Conservation (phyloP, 257 asterid species). For the Solanum appendiculatum region DNA sequence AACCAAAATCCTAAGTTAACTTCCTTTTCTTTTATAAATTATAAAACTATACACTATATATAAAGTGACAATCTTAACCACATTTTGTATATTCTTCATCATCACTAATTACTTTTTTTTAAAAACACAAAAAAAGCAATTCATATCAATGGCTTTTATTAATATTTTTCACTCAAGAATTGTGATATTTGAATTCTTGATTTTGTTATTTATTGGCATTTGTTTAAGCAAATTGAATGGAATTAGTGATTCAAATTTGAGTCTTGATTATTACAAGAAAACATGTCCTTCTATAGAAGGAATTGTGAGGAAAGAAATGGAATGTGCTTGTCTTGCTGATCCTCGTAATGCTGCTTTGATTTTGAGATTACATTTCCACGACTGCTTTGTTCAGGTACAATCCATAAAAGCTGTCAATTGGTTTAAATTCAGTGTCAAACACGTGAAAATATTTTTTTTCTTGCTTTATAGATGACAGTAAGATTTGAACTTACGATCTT, state of each 20-base stretch:
- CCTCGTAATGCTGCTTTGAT: conserved; percentile 88
- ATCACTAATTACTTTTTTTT: neutral
- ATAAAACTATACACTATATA: neutral
- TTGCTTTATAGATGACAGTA: neutral
- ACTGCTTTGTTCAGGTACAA: conserved; percentile 77
- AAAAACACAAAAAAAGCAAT: neutral
- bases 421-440: too few relatives aligned
- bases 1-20: neutral
- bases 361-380: conserved; percentile 68
- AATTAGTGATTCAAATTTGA: conserved; percentile 45
- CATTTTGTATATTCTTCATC: neutral
- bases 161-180: conserved; percentile 11
- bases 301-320: conserved; percentile 70
- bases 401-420: neutral
- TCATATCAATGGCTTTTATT: conserved; percentile 18
- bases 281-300: conserved; percentile 60
- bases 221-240: conserved; percentile 16
- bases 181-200: conserved; percentile 19
- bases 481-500: neutral
- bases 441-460: neutral
- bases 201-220: conserved; percentile 15
- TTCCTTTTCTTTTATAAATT: neutral
- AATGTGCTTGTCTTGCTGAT: conserved; percentile 78
- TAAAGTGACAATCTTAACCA: neutral
- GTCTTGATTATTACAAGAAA: conserved; percentile 59